Percentiles rank a stretch among this genome's conserved stretches.
Evolutionary conservation across 108 stramenopile species (phyloP).

Genomic region (Skeletonema marinoi): DNA sequence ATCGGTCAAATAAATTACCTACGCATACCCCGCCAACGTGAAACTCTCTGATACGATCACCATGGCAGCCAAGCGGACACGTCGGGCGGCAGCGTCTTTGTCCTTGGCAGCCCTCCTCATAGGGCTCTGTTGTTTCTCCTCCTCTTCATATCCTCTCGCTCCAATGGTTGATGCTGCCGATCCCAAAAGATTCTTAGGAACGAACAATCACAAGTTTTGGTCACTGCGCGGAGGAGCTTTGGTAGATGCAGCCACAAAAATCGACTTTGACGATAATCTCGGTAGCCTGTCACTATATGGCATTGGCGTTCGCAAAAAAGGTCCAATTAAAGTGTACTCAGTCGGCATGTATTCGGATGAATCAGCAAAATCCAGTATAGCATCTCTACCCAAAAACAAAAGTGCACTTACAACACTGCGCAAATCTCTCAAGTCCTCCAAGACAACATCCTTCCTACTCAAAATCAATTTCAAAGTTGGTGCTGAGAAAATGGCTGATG

Average conservation of each 20-base stretch:
- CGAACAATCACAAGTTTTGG: not conserved
- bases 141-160: not conserved
- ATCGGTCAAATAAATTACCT: too few relatives aligned
- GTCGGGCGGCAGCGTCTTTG: not conserved
- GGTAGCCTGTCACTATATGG: slow-evolving; percentile 63
- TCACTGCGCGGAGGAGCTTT: slow-evolving; percentile 30
- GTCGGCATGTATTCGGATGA: slow-evolving; percentile 78
- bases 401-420: slow-evolving; percentile 60
- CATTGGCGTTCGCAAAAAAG: slow-evolving; percentile 80
- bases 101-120: not conserved
- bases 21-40: too few relatives aligned
- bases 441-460: slow-evolving; percentile 61
- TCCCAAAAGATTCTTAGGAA: not conserved
- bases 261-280: slow-evolving; percentile 51
- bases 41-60: not conserved
- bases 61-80: not conserved
- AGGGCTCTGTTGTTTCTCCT: not conserved
- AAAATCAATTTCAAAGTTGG: slow-evolving; percentile 89
- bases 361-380: slow-evolving; percentile 53
- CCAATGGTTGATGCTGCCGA: not conserved
- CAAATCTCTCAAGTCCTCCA: slow-evolving; percentile 48
- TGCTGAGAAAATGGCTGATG: slow-evolving; percentile 84
- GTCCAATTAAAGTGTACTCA: slow-evolving; percentile 84
- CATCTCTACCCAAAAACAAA: slow-evolving; percentile 43
- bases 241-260: slow-evolving; percentile 73